These are phyloP conservation scores for Didymella pomorum DNA, from an alignment of 2,329 filamentous ascomycete genomes.

Conservation along the genomic window DNA sequence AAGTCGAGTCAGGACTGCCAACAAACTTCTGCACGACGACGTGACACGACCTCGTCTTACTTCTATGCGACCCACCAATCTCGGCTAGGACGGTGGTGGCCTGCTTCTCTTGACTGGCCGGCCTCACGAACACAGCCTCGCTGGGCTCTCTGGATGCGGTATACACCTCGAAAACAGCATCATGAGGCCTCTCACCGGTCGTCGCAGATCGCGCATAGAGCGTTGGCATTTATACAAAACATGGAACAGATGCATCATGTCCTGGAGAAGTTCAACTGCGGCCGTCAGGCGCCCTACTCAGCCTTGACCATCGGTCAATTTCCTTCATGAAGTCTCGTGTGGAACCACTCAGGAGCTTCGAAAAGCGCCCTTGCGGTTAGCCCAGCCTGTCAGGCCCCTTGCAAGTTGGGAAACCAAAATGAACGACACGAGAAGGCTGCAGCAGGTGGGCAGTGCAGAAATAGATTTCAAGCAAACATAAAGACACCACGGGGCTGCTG, in stretches of 20 bases:
- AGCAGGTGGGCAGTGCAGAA: conserved; percentile 14
- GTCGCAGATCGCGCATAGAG: background rate
- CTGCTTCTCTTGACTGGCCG: background rate
- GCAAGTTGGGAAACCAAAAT: conserved; percentile 26
- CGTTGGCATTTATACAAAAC: conserved; percentile 1
- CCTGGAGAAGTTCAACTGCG: background rate
- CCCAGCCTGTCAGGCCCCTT: conserved; percentile 18
- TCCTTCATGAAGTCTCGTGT: background rate
- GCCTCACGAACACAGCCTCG: conserved; percentile 10
- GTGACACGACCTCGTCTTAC: background rate
- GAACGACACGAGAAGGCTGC: conserved; percentile 25
- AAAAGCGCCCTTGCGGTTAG: conserved; percentile 25
- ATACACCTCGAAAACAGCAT: background rate
- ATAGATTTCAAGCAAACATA: background rate
- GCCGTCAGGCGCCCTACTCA: conserved; percentile 12
- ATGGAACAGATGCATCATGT: background rate
- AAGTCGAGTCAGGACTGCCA: conserved; percentile 3
- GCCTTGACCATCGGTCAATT: background rate
- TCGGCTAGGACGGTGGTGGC: conserved; percentile 7
- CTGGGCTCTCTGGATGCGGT: conserved; percentile 4
- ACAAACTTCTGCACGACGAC: conserved; percentile 6
- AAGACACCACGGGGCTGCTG: background rate
- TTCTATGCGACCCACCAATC: background rate
- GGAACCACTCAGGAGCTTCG: background rate
- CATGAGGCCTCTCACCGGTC: conserved; percentile 2